Evolutionary conservation across 164 flowering plant genomes (phyloP), one percentile per base, ranked within the genome.

Genomic region (Brasenia schreberi): DNA sequence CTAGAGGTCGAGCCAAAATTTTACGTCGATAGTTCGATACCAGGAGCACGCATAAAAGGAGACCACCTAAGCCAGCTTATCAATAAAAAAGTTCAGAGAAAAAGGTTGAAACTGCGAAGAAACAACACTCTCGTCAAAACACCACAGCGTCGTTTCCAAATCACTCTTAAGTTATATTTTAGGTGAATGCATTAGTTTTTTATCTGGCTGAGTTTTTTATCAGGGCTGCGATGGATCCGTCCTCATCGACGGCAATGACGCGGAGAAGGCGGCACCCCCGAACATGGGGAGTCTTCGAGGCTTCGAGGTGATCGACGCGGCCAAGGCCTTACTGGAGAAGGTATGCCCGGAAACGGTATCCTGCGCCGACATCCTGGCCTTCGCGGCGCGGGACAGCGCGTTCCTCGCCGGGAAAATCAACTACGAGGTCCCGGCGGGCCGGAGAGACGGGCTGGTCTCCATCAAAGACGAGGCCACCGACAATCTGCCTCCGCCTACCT

Each of bases 221-320:
- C 42, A 73, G 76, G 76, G 76, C 6, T 73, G 72, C 59, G 76
- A 73, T 73, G 76, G 70, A 52, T 73, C 76, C 43, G 61, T 73
- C 7, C 65, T 73, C 7, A 19, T 73, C 19, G 72, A 73, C 43
- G 72, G 70, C 23, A 56, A 19, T 5, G 7, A 49, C 16, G 49
- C 52, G 17, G 76, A 73, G 67, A 73, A 73, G 64, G 61, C 23
- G 5, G 69, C 76, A 27, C 19, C 17, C 3, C 63, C 72, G 1
- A 73, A 69, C 64, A 5, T 16, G 9, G 27, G 27, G 27, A 69
- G 72, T 17, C 67, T 73, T 5, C 59, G 67, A 7, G 76, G 72
- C 4, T 73, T 62, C 42, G 67, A 69, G 42, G 42, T 73, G 4
- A 73, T 73, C 23, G 76, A 73, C 49, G 67, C n/a, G 5, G 67